Evolutionary conservation across 805 yeast genomes (phyloP).

Genomic region (Hanseniaspora taiwanica): DNA sequence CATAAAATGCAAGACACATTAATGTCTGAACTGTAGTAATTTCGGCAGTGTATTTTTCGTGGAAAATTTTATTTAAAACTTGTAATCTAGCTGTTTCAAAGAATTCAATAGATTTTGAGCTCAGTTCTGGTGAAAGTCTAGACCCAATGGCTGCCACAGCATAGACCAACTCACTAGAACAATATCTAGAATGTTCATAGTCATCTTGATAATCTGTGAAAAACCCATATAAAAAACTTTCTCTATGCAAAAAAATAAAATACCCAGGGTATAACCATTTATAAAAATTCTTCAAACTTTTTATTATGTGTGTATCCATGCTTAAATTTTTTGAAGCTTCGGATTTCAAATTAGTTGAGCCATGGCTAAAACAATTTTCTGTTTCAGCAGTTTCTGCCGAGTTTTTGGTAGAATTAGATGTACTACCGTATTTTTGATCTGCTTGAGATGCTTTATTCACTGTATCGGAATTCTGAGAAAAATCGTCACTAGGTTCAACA

Average conservation of each 20-base stretch:
- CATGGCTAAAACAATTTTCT: too few relatives aligned
- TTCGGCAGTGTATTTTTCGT: conserved; percentile 19
- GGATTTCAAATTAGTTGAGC: too few relatives aligned
- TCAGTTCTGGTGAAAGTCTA: conserved; percentile 31
- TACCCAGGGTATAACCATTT: conserved; percentile 57
- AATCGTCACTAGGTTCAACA: too few relatives aligned
- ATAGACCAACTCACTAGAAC: conserved; percentile 40
- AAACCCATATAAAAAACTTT: conserved; percentile 46
- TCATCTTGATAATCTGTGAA: conserved; percentile 38
- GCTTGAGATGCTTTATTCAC: too few relatives aligned
- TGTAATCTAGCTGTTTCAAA: conserved; percentile 34
- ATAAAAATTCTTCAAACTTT: conserved; percentile 30
- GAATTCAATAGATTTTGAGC: conserved; percentile 28
- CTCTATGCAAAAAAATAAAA: conserved; percentile 49
- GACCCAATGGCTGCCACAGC: conserved; percentile 51
- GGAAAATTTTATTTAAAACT: conserved; percentile 25
- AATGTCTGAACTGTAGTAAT: conserved; percentile 47
- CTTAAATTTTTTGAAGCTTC: conserved; percentile 8
- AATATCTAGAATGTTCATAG: conserved; percentile 32
- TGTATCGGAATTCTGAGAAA: too few relatives aligned
- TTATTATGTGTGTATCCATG: conserved; percentile 18
- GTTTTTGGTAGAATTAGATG: too few relatives aligned
- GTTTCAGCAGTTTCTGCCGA: too few relatives aligned
- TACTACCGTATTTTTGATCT: too few relatives aligned
- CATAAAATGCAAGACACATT: conserved; percentile 46